These are phyloP conservation scores for Komagataea norvegica DNA, from an alignment of 1,139 yeast genomes.

Conservation along the genomic window DNA sequence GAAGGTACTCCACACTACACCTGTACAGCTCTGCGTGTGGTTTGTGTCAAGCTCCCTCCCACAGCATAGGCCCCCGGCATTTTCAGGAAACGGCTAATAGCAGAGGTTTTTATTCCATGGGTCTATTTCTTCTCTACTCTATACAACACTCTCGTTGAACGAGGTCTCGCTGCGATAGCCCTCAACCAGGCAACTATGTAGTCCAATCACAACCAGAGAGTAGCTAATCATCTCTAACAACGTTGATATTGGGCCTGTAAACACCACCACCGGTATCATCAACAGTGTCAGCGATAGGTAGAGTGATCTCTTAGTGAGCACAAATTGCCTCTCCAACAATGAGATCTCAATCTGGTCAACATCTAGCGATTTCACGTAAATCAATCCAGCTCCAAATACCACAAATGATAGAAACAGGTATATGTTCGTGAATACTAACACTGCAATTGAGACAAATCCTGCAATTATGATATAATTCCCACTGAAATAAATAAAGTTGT, in stretches of 20 bases:
- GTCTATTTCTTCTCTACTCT: neutral
- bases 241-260: conserved; percentile 7
- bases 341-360: conserved; percentile 5
- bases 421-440: conserved; percentile 9
- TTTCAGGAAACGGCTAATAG: neutral
- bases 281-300: conserved; percentile 1
- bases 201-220: conserved; percentile 4
- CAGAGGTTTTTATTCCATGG: neutral
- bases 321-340: neutral
- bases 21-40: no score
- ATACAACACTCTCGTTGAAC: conserved; percentile 14
- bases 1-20: no score
- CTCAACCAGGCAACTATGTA: conserved; percentile 11
- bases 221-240: conserved; percentile 6
- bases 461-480: conserved; percentile 13
- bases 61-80: no score
- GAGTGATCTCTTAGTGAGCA: conserved; percentile 4
- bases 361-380: conserved; percentile 4
- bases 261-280: conserved; percentile 7
- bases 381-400: conserved; percentile 1
- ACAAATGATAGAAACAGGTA: conserved; percentile 7
- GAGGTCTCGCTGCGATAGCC: conserved; percentile 13
- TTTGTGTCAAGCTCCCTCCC: no score
- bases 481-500: conserved; percentile 11
- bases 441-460: conserved; percentile 2